Evolutionary conservation across 371 early-diverging fungal genomes (phyloP).

Genomic region (Encephalitozoon hellem): DNA sequence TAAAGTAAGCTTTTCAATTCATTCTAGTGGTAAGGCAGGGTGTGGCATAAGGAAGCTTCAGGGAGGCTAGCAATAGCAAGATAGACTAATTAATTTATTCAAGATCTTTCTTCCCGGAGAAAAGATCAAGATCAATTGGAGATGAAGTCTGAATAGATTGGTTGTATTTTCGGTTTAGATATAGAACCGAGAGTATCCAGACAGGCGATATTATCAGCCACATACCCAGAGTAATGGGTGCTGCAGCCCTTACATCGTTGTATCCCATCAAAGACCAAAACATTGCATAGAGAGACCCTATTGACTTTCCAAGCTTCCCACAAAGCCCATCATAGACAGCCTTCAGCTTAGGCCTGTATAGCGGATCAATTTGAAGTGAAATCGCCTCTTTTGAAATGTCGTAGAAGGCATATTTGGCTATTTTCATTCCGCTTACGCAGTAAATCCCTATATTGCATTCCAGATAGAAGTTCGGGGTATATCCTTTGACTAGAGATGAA

Average conservation of each 20-base stretch:
- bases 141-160: slow-evolving; percentile 22
- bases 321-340: slow-evolving; percentile 59
- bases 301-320: slow-evolving; percentile 59
- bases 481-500: not conserved
- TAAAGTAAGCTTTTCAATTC: not conserved
- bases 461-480: not conserved
- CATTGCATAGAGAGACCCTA: slow-evolving; percentile 52
- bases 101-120: not conserved
- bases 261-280: slow-evolving; percentile 18
- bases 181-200: slow-evolving; percentile 27
- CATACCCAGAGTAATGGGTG: slow-evolving; percentile 5
- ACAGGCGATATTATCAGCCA: not conserved
- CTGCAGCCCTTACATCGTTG: slow-evolving; percentile 12
- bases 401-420: slow-evolving; percentile 60
- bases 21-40: too few relatives aligned
- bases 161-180: slow-evolving; percentile 30
- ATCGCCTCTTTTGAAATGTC: slow-evolving; percentile 61
- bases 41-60: not conserved
- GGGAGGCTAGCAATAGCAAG: not conserved
- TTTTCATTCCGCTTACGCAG: slow-evolving; percentile 42
- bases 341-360: slow-evolving; percentile 49
- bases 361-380: slow-evolving; percentile 54
- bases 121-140: slow-evolving; percentile 22
- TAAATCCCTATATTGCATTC: slow-evolving; percentile 3
- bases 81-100: not conserved